phyloP scores from a whole-genome alignment of 352 stramenopile genomes.

The Globisporangium uncinulatum region DNA sequence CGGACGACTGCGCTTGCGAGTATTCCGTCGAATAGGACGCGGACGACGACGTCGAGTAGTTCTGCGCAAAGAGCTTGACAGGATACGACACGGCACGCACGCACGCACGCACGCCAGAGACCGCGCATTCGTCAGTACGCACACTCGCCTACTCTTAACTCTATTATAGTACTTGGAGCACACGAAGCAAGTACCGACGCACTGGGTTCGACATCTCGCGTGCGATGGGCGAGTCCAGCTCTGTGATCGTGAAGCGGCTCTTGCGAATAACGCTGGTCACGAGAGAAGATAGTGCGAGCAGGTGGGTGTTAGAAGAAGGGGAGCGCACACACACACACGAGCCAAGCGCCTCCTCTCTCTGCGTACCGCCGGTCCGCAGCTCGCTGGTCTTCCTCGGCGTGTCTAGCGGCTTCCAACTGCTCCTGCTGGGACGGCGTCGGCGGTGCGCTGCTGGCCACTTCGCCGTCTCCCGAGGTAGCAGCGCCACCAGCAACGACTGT shows the following conservation, averaged over 20 bases:
- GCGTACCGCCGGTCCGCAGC: neutral
- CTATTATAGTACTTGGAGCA: neutral
- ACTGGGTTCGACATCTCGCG: slow-evolving; percentile 53
- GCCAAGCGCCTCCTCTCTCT: neutral
- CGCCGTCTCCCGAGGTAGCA: neutral
- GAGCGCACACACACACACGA: neutral
- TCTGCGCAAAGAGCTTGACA: slow-evolving; percentile 12
- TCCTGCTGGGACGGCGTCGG: neutral
- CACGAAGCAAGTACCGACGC: slow-evolving; percentile 4
- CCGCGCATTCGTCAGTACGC: neutral
- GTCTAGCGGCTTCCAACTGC: neutral
- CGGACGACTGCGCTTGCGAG: slow-evolving; percentile 1
- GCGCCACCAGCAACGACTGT: neutral
- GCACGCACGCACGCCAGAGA: neutral
- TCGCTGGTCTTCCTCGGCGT: neutral
- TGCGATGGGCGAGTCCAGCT: slow-evolving; percentile 58
- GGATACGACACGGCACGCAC: slow-evolving; percentile 5
- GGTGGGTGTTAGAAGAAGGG: neutral
- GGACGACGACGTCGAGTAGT: slow-evolving; percentile 5
- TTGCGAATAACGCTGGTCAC: slow-evolving; percentile 53
- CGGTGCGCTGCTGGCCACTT: neutral
- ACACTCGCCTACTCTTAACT: no score
- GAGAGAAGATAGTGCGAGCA: no score
- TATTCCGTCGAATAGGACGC: slow-evolving; percentile 10
- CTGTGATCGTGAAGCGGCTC: slow-evolving; percentile 83